Conservation (phyloP, 345 rosid species). For the thale cress (Arabidopsis thaliana) region DNA sequence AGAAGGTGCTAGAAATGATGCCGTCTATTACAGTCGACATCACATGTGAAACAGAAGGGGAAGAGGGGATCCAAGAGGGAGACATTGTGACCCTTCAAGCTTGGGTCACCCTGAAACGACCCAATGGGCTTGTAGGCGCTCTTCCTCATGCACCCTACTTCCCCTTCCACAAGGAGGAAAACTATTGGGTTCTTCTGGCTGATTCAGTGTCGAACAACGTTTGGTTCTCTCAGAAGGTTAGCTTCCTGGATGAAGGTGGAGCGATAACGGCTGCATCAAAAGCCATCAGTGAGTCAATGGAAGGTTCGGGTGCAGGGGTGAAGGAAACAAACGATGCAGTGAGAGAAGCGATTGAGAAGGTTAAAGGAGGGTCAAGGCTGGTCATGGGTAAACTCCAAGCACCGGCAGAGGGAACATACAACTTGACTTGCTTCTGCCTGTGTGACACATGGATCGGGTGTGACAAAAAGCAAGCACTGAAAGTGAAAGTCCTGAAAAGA, state of each 20-base stretch:
- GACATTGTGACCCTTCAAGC: constrained; percentile 86
- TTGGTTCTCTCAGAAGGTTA: constrained; percentile 95
- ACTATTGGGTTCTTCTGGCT: constrained; percentile 90
- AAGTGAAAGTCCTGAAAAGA: constrained; percentile 82
- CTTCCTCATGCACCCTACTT: constrained; percentile 86
- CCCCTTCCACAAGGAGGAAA: constrained; percentile 97
- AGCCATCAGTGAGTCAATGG: constrained; percentile 89
- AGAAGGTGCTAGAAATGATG: constrained; percentile 89
- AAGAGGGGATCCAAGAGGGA: constrained; percentile 97
- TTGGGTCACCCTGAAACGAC: constrained; percentile 82
- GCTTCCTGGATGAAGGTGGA: constrained; percentile 90
- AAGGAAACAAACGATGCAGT: constrained; percentile 75
- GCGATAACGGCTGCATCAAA: constrained; percentile 84
- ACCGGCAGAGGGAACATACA: constrained; percentile 84
- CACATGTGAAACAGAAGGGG: constrained; percentile 97
- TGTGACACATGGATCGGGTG: constrained; percentile 98
- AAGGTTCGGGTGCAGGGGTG: constrained; percentile 81
- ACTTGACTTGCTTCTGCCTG: constrained; percentile 83
- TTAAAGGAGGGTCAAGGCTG: constrained; percentile 78
- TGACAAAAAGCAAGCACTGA: constrained; percentile 67
- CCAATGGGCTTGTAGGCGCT: constrained; percentile 78
- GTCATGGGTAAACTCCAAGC: constrained; percentile 94
- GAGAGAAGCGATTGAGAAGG: constrained; percentile 77
- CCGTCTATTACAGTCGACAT: constrained; percentile 81
- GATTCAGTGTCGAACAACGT: constrained; percentile 74